Evolutionary conservation across 2,329 filamentous ascomycete species (phyloP), one percentile per base, ranked within the genome.

Genomic region (Acephala macrosclerotiorum): DNA sequence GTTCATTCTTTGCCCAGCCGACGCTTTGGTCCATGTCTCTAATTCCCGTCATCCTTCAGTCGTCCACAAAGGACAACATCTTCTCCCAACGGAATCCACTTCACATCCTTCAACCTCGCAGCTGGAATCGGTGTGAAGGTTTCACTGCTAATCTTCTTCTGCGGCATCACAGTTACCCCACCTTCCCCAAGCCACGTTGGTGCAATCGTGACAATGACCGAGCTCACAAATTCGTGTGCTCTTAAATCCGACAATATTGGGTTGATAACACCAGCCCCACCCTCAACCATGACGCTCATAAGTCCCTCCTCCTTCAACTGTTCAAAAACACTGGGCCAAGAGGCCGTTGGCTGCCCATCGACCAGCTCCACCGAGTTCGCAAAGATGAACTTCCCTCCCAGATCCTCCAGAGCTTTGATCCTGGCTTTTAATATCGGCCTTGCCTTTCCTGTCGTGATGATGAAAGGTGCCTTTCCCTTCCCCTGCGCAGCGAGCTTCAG

Each of bases 231-330:
- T 18, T 6, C 6, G 25, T 16, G 25, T 16, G 14, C 22, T 18
- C n/a, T 12, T 3, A 25, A 12, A 53, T 29, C 49, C 6, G 40
- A 42, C n/a, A 53, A n/a, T 18, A 53, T 16, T 12, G 22, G 6
- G 75, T 96, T 96, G 75, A 98, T 93, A 38, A 97, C 88, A 12
- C 84, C 82, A 0, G 87, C 94, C 12, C 95, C 95, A 0, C 95
- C 95, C 77, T 98, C 95, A 58, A 98, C 85, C 95, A 97, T 97
- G 65, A 97, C 83, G 75, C 93, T 97, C 60, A 79, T 78, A 53
- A 97, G 59, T 20, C 73, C 71, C 33, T 53, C 58, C 16, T 56
- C 42, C 16, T 56, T 45, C 56, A 75, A n/a, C 3, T 53, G 55
- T 29, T 35, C 38, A 38, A 71, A 63, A 16, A 69, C 66, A 20